Conservation (phyloP, 768 basidiomycete species). For the Piloderma croceum region DNA sequence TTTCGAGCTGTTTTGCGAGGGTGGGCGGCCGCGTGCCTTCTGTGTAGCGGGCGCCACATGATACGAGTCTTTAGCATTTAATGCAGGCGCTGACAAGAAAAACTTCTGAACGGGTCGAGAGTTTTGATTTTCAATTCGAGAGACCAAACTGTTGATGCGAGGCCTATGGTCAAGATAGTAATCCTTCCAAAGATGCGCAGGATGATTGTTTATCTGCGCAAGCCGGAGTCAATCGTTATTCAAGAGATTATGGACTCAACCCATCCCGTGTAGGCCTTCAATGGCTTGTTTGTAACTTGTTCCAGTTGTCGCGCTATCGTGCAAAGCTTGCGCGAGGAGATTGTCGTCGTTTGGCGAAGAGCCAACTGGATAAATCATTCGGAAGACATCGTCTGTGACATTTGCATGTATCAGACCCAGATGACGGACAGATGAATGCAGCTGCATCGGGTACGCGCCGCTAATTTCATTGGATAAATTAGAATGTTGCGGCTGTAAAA, state of each 20-base stretch:
- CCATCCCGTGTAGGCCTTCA: slow-evolving; percentile 62
- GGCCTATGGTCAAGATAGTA: slow-evolving; percentile 67
- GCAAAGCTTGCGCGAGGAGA: slow-evolving; percentile 45
- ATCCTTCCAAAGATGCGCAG: slow-evolving; percentile 70
- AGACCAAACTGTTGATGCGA: slow-evolving; percentile 19
- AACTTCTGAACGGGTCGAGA: slow-evolving; percentile 25
- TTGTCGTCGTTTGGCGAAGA: slow-evolving; percentile 49
- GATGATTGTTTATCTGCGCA: slow-evolving; percentile 37
- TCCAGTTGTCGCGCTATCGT: slow-evolving; percentile 31
- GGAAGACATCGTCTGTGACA: slow-evolving; percentile 51
- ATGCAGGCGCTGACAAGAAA: no score
- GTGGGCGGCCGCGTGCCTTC: neutral
- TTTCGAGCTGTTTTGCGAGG: no score
- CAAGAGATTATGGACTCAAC: slow-evolving; percentile 17
- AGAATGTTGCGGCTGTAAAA: no score
- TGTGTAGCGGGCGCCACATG: neutral
- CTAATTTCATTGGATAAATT: no score
- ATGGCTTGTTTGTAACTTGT: slow-evolving; percentile 59
- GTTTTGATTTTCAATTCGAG: slow-evolving; percentile 33
- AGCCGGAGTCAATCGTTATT: slow-evolving; percentile 1
- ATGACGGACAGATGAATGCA: no score
- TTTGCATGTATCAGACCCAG: no score
- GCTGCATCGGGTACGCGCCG: no score
- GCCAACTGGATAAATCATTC: slow-evolving; percentile 50
- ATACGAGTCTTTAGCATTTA: no score